Percentiles rank a stretch among this genome's conserved stretches.
phyloP scores from a whole-genome alignment of 2,329 filamentous ascomycete species.

The Phyllosticta capitalensis region DNA sequence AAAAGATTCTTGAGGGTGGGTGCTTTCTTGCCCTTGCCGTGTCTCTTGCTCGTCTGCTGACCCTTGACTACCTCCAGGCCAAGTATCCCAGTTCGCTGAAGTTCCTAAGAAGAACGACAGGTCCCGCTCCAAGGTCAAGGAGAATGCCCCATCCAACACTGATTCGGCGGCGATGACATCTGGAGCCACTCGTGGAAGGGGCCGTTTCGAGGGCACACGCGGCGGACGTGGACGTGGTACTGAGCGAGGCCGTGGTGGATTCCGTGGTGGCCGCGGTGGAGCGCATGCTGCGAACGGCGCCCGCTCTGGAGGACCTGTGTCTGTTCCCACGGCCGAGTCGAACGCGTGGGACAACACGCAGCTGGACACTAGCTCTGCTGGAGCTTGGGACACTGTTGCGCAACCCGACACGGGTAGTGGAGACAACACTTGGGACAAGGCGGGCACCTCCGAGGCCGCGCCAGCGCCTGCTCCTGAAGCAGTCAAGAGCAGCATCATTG shows the following conservation, averaged over 20 bases:
- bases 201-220: conserved; percentile 35
- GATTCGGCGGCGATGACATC: conserved; percentile 20
- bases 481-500: conserved; percentile 25
- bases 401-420: conserved; percentile 21
- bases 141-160: conserved; percentile 47
- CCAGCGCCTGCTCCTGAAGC: conserved; percentile 23
- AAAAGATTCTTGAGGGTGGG: conserved; percentile 71
- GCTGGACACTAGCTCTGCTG: conserved; percentile 19
- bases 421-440: conserved; percentile 37
- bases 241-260: conserved; percentile 44
- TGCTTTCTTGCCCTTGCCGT: not conserved
- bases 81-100: conserved; percentile 75
- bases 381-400: conserved; percentile 17
- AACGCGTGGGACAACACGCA: conserved; percentile 46
- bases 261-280: conserved; percentile 53
- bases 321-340: conserved; percentile 63
- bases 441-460: conserved; percentile 18
- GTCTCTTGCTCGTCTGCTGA: conserved; percentile 16
- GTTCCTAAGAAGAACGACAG: conserved; percentile 71
- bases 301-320: conserved; percentile 39
- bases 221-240: conserved; percentile 50
- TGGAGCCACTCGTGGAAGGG: conserved; percentile 3
- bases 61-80: conserved; percentile 41
- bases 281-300: conserved; percentile 53
- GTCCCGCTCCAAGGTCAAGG: conserved; percentile 62